These are phyloP conservation scores for Remersonia thermophila DNA, from an alignment of 2,329 filamentous ascomycete genomes.

Conservation along the genomic window DNA sequence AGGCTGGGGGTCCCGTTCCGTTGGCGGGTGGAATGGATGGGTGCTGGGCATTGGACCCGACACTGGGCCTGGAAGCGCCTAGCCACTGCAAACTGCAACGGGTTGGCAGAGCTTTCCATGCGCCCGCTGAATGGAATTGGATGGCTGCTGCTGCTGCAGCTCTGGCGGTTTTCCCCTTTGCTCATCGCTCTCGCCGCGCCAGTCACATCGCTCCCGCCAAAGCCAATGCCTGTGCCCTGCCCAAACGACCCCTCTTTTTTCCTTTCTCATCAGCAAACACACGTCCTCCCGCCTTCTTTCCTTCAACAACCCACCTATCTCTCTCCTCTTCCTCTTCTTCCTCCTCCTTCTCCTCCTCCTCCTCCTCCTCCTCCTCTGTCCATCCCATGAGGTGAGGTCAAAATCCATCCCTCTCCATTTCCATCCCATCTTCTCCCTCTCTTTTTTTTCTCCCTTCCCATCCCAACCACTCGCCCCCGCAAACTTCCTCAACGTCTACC, in stretches of 20 bases:
- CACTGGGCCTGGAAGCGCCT: no score
- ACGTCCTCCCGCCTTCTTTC: background rate
- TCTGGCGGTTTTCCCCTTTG: no score
- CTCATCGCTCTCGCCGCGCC: conserved; percentile 7
- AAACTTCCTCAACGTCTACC: no score
- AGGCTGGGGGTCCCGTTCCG: no score
- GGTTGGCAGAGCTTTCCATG: no score
- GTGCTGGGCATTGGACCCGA: no score
- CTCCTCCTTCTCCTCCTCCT: conserved; percentile 3
- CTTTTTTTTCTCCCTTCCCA: conserved; percentile 3
- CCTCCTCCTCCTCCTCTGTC: background rate
- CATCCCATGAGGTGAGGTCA: no score
- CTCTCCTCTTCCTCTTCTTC: conserved; percentile 11
- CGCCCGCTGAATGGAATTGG: no score
- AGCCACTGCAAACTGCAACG: no score
- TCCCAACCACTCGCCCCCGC: conserved; percentile 7
- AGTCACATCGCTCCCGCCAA: conserved; percentile 6
- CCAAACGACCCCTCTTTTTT: conserved; percentile 16
- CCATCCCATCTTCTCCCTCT: conserved; percentile 3
- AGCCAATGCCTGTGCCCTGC: conserved; percentile 6
- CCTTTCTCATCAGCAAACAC: conserved; percentile 5
- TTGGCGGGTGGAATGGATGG: no score
- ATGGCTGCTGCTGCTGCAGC: no score
- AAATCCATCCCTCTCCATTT: conserved; percentile 9
- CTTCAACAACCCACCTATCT: conserved; percentile 3